These are phyloP conservation scores for Poa pratensis DNA, from an alignment of 176 grass and related monocot species.

Conservation along the genomic window DNA sequence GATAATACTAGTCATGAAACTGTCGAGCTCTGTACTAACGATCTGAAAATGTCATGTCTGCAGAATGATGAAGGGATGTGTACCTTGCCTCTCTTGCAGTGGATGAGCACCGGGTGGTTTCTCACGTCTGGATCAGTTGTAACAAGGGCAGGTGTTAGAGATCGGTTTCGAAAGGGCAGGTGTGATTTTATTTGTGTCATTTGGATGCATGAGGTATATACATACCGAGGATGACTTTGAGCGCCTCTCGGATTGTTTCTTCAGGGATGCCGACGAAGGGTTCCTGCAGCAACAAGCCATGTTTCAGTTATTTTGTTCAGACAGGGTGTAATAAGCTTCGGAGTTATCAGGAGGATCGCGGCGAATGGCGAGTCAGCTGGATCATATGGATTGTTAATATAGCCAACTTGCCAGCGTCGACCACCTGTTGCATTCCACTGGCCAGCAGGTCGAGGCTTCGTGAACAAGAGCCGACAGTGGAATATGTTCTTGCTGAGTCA, in stretches of 20 bases:
- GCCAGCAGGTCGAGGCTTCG: neutral
- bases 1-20: neutral
- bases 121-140: slow-evolving; percentile 55
- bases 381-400: slow-evolving; percentile 1
- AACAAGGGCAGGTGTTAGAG: slow-evolving; percentile 13
- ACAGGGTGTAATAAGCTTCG: neutral
- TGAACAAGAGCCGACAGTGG: neutral
- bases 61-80: neutral
- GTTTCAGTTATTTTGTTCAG: slow-evolving; percentile 17
- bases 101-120: slow-evolving; percentile 91
- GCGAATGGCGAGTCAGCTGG: neutral
- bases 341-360: neutral
- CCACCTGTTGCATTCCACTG: slow-evolving; percentile 20
- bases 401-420: neutral
- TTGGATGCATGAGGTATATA: neutral
- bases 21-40: too few relatives aligned
- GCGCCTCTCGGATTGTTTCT: slow-evolving; percentile 76
- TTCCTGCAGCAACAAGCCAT: slow-evolving; percentile 46
- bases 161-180: neutral
- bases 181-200: neutral
- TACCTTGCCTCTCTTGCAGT: slow-evolving; percentile 95
- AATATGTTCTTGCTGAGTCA: slow-evolving; percentile 22
- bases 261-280: slow-evolving; percentile 69
- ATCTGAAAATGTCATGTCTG: neutral
- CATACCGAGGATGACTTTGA: slow-evolving; percentile 85